Evolutionary conservation across 1,284 basidiomycete species (phyloP).

Genomic region (Ganoderma sp.): DNA sequence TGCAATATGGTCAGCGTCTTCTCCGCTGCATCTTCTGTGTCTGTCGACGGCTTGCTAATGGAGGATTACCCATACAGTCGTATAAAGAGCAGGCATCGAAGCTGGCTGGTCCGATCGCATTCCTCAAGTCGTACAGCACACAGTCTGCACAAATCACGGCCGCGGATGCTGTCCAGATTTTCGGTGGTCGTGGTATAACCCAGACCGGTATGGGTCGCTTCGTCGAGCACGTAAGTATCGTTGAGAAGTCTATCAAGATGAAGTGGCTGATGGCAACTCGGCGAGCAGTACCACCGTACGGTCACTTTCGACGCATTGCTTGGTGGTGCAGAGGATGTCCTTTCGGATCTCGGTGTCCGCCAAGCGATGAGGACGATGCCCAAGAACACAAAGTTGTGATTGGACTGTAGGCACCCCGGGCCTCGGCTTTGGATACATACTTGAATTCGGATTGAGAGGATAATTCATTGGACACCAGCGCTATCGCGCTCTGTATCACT

Average conservation of each 20-base stretch:
- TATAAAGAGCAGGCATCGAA: conserved; percentile 42
- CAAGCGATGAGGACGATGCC: conserved; percentile 68
- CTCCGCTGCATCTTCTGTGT: neutral
- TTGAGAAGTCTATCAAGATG: conserved; percentile 4
- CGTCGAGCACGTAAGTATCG: conserved; percentile 67
- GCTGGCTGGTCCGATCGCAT: conserved; percentile 65
- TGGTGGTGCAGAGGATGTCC: conserved; percentile 75
- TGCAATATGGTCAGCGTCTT: conserved; percentile 70
- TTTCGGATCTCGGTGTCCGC: conserved; percentile 71
- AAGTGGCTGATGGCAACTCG: conserved; percentile 5
- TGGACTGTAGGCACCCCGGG: neutral
- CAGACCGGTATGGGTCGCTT: conserved; percentile 73
- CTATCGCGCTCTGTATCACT: conserved; percentile 6
- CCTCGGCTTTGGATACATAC: neutral
- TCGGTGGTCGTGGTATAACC: conserved; percentile 82
- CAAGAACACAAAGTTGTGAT: conserved; percentile 51
- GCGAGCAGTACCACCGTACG: conserved; percentile 64
- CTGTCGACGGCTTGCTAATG: neutral
- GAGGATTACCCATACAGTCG: conserved; percentile 28
- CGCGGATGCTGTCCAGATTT: conserved; percentile 80
- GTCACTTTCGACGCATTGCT: conserved; percentile 72
- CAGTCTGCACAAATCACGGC: conserved; percentile 75
- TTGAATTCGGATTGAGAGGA: neutral
- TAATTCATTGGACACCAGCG: neutral
- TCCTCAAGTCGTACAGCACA: conserved; percentile 79